Percentiles rank a stretch among this genome's conserved stretches.
Evolutionary conservation across 805 yeast genomes (phyloP).

Genomic region (Nakazawaea ishiwadae): DNA sequence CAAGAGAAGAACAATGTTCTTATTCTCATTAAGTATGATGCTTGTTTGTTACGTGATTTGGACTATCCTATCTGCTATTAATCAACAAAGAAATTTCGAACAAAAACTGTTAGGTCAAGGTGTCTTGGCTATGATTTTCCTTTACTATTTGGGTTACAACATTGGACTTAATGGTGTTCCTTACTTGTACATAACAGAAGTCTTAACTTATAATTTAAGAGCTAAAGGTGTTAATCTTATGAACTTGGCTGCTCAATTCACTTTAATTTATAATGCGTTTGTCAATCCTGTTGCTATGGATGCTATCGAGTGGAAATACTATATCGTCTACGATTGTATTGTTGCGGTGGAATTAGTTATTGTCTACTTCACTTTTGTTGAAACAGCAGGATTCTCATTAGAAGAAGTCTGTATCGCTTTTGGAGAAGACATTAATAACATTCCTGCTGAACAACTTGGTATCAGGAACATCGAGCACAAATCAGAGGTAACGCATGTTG

Average conservation of each 20-base stretch:
- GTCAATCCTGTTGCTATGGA: constrained; percentile 33
- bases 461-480: too few relatives aligned
- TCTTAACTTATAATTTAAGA: constrained; percentile 26
- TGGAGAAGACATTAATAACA: constrained; percentile 11
- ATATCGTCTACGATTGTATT: constrained; percentile 29
- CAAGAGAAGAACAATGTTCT: constrained; percentile 32
- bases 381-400: constrained; percentile 33
- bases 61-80: constrained; percentile 43
- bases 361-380: constrained; percentile 29
- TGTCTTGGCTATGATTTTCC: constrained; percentile 49
- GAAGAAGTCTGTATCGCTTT: constrained; percentile 31
- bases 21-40: constrained; percentile 32
- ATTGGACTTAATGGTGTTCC: constrained; percentile 42
- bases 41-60: constrained; percentile 33
- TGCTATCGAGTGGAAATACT: constrained; percentile 31
- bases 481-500: too few relatives aligned
- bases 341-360: constrained; percentile 24
- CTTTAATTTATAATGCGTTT: constrained; percentile 18
- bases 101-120: constrained; percentile 37
- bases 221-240: constrained; percentile 19
- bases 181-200: constrained; percentile 39
- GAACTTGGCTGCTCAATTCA: constrained; percentile 14
- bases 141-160: constrained; percentile 36
- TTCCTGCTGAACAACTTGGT: constrained; percentile 3
- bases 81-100: constrained; percentile 34